Conservation (phyloP, 805 yeast genomes). For the Candida chauliodis region DNA sequence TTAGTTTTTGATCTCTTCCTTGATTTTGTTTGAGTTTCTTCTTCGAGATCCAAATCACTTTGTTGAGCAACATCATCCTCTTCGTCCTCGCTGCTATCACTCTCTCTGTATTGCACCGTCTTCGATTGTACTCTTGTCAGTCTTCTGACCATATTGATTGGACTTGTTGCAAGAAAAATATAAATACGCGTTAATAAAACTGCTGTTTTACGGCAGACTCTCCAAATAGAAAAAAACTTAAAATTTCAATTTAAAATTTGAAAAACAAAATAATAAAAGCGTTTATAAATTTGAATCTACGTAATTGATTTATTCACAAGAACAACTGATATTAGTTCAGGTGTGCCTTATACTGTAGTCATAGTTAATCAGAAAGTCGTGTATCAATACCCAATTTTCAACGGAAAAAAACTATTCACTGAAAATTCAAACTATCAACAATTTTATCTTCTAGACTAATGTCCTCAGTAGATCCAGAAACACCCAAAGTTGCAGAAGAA, state of each 20-base stretch:
- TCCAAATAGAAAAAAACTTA: not conserved
- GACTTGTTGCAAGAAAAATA: constrained; percentile 6
- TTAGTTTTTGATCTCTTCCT: constrained; percentile 1
- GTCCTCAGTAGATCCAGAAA: constrained; percentile 7
- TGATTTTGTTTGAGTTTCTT: not conserved
- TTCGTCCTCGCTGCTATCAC: constrained; percentile 9
- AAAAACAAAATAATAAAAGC: not conserved
- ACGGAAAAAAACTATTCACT: not conserved
- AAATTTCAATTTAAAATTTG: not conserved
- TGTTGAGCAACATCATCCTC: constrained; percentile 8
- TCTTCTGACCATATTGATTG: constrained; percentile 8
- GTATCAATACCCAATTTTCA: not conserved
- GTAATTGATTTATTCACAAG: not conserved
- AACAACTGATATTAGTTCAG: not conserved
- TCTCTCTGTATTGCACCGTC: constrained; percentile 11
- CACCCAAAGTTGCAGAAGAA: constrained; percentile 3
- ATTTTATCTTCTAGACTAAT: not conserved
- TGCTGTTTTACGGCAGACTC: too few species aligned
- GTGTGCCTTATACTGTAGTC: too few species aligned
- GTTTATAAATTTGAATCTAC: too few species aligned
- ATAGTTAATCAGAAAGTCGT: constrained; percentile 1
- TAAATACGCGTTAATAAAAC: constrained; percentile 1
- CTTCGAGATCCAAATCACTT: constrained; percentile 12
- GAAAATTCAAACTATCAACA: constrained; percentile 3
- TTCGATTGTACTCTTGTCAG: constrained; percentile 6